phyloP scores from a whole-genome alignment of 2,329 filamentous ascomycete species.

The Lasiodiplodia sp. region DNA sequence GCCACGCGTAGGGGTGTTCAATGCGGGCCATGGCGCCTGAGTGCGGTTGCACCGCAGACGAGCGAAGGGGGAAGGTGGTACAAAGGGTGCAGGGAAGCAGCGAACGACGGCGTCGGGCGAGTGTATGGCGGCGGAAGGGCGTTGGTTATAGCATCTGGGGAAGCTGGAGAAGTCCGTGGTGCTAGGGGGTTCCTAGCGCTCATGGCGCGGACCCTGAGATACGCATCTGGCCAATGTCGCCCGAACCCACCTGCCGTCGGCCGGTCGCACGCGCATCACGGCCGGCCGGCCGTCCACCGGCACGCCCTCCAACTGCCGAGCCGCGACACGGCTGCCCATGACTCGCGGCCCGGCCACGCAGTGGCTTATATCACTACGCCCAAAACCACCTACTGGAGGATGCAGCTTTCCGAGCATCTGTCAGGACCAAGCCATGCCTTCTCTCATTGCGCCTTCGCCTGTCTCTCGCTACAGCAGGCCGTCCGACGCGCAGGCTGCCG shows the following conservation, averaged over 20 bases:
- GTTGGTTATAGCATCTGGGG: slow-evolving; percentile 13
- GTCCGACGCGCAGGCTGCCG: slow-evolving; percentile 41
- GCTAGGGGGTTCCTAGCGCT: slow-evolving; percentile 15
- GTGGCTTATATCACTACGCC: slow-evolving; percentile 11
- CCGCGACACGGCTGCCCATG: neutral
- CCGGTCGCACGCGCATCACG: neutral
- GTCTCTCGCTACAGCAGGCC: slow-evolving; percentile 36
- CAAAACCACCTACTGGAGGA: neutral
- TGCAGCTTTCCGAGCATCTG: neutral
- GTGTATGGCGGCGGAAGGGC: neutral
- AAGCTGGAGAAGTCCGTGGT: slow-evolving; percentile 14
- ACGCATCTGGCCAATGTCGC: neutral
- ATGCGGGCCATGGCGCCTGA: slow-evolving; percentile 28
- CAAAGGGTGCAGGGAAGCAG: neutral
- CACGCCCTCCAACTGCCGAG: neutral
- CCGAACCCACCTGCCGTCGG: neutral
- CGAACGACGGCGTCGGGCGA: neutral
- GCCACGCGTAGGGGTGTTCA: slow-evolving; percentile 43
- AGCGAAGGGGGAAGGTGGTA: slow-evolving; percentile 11
- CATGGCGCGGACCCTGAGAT: slow-evolving; percentile 1
- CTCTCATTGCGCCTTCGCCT: neutral
- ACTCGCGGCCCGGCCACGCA: neutral
- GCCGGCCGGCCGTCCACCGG: slow-evolving; percentile 12
- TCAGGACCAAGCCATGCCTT: slow-evolving; percentile 8
- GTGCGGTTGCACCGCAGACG: neutral